Percentiles rank a stretch among this genome's conserved stretches.
phyloP scores from a whole-genome alignment of 768 basidiomycete species.

The Serendipita indica region DNA sequence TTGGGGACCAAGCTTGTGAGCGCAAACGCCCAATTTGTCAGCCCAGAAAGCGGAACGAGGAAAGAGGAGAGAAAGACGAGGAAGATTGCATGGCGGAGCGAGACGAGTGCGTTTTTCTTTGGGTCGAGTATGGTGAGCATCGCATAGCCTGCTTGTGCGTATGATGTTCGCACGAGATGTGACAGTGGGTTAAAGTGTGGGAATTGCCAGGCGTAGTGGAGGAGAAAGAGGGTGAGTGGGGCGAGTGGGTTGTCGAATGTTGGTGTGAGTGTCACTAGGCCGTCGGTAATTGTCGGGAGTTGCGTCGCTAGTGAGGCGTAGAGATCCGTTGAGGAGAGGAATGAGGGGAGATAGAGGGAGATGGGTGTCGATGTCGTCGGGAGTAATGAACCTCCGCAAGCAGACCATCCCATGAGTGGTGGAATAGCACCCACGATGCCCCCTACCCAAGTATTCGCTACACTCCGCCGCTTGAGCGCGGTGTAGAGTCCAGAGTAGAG shows the following conservation, averaged over 20 bases:
- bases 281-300: not conserved
- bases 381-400: conserved; percentile 66
- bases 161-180: conserved; percentile 69
- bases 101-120: conserved; percentile 65
- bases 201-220: conserved; percentile 96
- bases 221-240: conserved; percentile 61
- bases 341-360: conserved; percentile 45
- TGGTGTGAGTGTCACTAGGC: conserved; percentile 23
- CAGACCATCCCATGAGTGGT: conserved; percentile 97
- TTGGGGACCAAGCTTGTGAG: conserved; percentile 66
- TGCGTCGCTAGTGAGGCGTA: conserved; percentile 23
- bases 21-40: conserved; percentile 87
- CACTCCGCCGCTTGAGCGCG: conserved; percentile 69
- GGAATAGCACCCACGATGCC: conserved; percentile 85
- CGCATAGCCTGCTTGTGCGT: conserved; percentile 83
- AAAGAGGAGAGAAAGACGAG: conserved; percentile 65
- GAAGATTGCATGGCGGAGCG: conserved; percentile 65
- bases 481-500: conserved; percentile 91
- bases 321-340: conserved; percentile 29
- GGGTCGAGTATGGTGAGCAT: conserved; percentile 83
- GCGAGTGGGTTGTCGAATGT: conserved; percentile 58
- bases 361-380: conserved; percentile 48
- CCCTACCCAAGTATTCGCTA: conserved; percentile 89
- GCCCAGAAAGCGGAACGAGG: conserved; percentile 72
- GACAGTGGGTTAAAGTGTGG: conserved; percentile 95